Evolutionary conservation across 305 asterid genomes (phyloP), one percentile per base, ranked within the genome.

Genomic region (Caryopteris hybrid): DNA sequence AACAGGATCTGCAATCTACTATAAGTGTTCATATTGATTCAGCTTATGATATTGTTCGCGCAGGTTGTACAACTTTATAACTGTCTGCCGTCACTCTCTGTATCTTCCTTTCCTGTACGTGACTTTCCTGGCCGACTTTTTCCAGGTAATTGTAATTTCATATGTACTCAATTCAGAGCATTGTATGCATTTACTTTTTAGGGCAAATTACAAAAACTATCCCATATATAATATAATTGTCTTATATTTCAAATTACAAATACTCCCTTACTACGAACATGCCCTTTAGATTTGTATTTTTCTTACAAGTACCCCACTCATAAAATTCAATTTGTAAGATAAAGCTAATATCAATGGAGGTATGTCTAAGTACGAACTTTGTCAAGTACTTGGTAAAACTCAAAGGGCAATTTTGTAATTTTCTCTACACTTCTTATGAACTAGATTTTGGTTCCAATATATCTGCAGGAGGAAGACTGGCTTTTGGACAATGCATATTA

Each of bases 391-490:
- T 7, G 27, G 27, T 18, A 17, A 47, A 47, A 17, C 11, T 1
- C 10, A 4, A 9, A 11, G 36, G 39, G 39, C 12, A 25, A 27
- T 12, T 23, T 14, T 52, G 8, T 9, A 21, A 9, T 20, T 4
- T 23, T 25, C 2, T 16, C 1, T 7, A 5, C 25, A n/a, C 14
- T 55, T 55, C 3, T 55, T 47, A 20, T 11, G 34, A 5, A 41
- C 39, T 31, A 48, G 59, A 31, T 14, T 39, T 43, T 60, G 57
- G n/a, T 61, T 13, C 34, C 1, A 41, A 31, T 20, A 21, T 54
- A 45, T 74, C 23, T 78, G 68, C 86, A 91, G 97, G 96, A 91
- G 77, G 93, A 91, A 80, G 98, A 92, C 70, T 92, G 95, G 97
- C 97, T 90, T 68, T 74, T 92, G 81, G 97, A 92, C 63, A 85